Evolutionary conservation across 148 eudicot species (phyloP).

Genomic region (Heliosperma pusillum): DNA sequence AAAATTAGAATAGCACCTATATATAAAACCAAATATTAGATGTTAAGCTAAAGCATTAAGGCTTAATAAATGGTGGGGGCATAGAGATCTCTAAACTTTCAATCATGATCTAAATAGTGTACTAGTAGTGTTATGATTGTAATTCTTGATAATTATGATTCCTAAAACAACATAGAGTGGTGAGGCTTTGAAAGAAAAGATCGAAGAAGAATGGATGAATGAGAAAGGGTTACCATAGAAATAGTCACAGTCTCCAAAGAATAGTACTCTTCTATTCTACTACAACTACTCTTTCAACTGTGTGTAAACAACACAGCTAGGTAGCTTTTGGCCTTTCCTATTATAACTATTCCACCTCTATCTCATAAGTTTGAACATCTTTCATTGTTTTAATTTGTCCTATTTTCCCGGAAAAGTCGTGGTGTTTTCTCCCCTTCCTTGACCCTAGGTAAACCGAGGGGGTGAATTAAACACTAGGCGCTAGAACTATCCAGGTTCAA

Average conservation of each 20-base stretch:
- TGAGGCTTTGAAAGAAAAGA: too few relatives aligned
- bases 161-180: background rate
- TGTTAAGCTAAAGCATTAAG: too few relatives aligned
- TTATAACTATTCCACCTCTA: too few relatives aligned
- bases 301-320: constrained; percentile 15
- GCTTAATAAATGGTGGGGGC: constrained; percentile 18
- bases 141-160: constrained; percentile 10
- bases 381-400: constrained; percentile 29
- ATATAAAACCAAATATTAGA: too few relatives aligned
- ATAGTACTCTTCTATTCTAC: too few relatives aligned
- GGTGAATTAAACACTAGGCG: constrained; percentile 10
- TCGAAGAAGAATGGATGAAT: too few relatives aligned
- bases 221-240: too few relatives aligned
- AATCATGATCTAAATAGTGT: constrained; percentile 26
- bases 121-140: constrained; percentile 2
- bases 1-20: too few relatives aligned
- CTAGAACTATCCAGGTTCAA: too few relatives aligned
- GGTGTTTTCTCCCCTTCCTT: constrained; percentile 17
- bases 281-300: constrained; percentile 2
- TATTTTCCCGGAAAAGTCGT: constrained; percentile 29
- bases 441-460: constrained; percentile 34
- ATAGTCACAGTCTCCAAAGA: too few relatives aligned
- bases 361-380: background rate
- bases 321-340: constrained; percentile 19
- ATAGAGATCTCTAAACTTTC: constrained; percentile 19